Evolutionary conservation across 1,284 basidiomycete species (phyloP).

Genomic region (Irpex sp.): DNA sequence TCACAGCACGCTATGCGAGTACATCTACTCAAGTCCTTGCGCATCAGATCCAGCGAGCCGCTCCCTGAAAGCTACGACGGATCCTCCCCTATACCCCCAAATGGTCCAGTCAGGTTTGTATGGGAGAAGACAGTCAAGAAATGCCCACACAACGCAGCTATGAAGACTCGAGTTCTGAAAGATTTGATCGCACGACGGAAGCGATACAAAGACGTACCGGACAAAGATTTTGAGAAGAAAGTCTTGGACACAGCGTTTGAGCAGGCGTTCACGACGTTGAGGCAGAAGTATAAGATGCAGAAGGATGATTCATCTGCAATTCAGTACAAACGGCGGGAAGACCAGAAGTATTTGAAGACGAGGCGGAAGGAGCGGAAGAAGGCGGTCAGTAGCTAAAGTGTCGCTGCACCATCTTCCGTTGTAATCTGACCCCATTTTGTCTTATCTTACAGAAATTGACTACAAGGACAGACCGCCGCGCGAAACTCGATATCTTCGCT

Average conservation of each 20-base stretch:
- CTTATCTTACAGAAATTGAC: slow-evolving; percentile 53
- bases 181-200: slow-evolving; percentile 49
- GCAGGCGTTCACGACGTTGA: slow-evolving; percentile 62
- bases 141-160: slow-evolving; percentile 63
- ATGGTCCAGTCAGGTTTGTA: slow-evolving; percentile 64
- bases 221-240: slow-evolving; percentile 63
- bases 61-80: slow-evolving; percentile 61
- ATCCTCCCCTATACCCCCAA: slow-evolving; percentile 36
- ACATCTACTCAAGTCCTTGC: slow-evolving; percentile 58
- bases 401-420: neutral
- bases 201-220: slow-evolving; percentile 57
- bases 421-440: neutral
- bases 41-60: slow-evolving; percentile 47
- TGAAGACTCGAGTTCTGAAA: slow-evolving; percentile 59
- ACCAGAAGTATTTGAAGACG: slow-evolving; percentile 54
- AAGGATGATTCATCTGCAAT: slow-evolving; percentile 41
- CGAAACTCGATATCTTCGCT: slow-evolving; percentile 47
- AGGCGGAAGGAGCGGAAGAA: slow-evolving; percentile 59
- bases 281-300: slow-evolving; percentile 63
- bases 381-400: slow-evolving; percentile 37
- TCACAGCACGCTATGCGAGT: slow-evolving; percentile 62
- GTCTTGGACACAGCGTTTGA: slow-evolving; percentile 62
- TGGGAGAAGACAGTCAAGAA: slow-evolving; percentile 74
- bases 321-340: slow-evolving; percentile 48
- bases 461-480: slow-evolving; percentile 54